phyloP scores from a whole-genome alignment of 208 protist genomes.

The Herpetomonas samuelpessoai region DNA sequence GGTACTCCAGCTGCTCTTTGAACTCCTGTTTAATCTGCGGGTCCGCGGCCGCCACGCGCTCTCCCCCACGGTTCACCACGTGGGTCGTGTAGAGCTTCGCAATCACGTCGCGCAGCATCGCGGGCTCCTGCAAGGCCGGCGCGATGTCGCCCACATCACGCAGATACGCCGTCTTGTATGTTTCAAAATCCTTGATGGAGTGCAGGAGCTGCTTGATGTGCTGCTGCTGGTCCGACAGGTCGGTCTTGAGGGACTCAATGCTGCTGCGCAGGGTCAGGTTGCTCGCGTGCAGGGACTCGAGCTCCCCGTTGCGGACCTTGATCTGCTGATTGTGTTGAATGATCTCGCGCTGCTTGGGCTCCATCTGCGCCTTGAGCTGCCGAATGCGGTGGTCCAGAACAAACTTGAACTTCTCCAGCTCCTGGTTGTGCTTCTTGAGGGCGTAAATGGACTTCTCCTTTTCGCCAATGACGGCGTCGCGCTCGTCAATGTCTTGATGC shows the following conservation, averaged over 20 bases:
- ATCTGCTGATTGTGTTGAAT: slow-evolving; percentile 88
- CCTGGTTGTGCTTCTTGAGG: slow-evolving; percentile 97
- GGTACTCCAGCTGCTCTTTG: slow-evolving; percentile 88
- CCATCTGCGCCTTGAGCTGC: slow-evolving; percentile 97
- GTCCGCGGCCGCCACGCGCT: slow-evolving; percentile 64
- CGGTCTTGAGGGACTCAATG: slow-evolving; percentile 89
- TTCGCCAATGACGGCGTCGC: slow-evolving; percentile 93
- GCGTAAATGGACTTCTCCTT: slow-evolving; percentile 97
- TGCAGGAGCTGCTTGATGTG: slow-evolving; percentile 74
- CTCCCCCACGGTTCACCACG: slow-evolving; percentile 65
- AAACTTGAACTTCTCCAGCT: slow-evolving; percentile 98
- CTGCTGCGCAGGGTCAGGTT: slow-evolving; percentile 87
- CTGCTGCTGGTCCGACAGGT: slow-evolving; percentile 84
- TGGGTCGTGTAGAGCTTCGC: slow-evolving; percentile 84
- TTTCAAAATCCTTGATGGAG: slow-evolving; percentile 87
- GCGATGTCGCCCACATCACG: slow-evolving; percentile 82
- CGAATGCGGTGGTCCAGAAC: slow-evolving; percentile 98
- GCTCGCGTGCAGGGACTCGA: slow-evolving; percentile 88
- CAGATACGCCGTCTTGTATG: slow-evolving; percentile 78
- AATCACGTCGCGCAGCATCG: slow-evolving; percentile 73
- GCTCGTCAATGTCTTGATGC: slow-evolving; percentile 92
- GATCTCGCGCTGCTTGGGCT: slow-evolving; percentile 95
- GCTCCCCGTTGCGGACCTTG: slow-evolving; percentile 89
- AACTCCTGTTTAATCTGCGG: slow-evolving; percentile 88
- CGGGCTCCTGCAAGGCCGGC: slow-evolving; percentile 90